These are phyloP conservation scores for Nicotiana obtusifolia DNA, from an alignment of 257 asterid species.

Conservation along the genomic window DNA sequence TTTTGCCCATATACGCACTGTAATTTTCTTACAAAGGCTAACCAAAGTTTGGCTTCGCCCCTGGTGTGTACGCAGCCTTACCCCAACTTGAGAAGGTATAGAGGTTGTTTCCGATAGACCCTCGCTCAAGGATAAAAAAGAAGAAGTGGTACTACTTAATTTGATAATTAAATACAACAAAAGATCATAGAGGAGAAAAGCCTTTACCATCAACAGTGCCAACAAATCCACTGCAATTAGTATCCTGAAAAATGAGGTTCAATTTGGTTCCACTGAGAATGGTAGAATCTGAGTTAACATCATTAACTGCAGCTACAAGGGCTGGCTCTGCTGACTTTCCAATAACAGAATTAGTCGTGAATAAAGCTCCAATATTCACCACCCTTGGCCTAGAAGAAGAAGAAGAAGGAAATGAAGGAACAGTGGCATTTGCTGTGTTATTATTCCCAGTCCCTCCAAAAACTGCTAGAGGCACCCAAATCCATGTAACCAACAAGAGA, in stretches of 20 bases:
- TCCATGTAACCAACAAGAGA: conserved; percentile 26
- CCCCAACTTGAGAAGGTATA: too few relatives aligned
- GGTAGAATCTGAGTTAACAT: conserved; percentile 56
- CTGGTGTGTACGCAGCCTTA: too few relatives aligned
- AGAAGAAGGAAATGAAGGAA: conserved; percentile 4
- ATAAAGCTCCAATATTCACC: conserved; percentile 73
- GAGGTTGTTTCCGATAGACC: too few relatives aligned
- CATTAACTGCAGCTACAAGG: conserved; percentile 63
- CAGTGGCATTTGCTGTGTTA: conserved; percentile 12
- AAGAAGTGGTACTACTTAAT: not conserved
- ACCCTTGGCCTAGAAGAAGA: conserved; percentile 26
- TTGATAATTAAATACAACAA: not conserved
- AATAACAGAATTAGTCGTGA: conserved; percentile 62
- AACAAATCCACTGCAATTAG: conserved; percentile 85
- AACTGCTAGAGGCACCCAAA: conserved; percentile 34
- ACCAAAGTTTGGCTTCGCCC: too few relatives aligned
- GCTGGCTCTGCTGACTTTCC: conserved; percentile 81
- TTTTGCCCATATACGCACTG: too few relatives aligned
- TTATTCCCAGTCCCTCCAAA: conserved; percentile 29
- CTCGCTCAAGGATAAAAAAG: too few relatives aligned
- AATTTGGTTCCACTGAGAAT: conserved; percentile 48
- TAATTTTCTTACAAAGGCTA: too few relatives aligned
- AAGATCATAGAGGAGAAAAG: not conserved
- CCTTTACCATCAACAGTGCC: conserved; percentile 78
- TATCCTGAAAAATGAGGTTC: conserved; percentile 65